Evolutionary conservation across 306 rosid genomes (phyloP).

Genomic region (Castanea crenata): DNA sequence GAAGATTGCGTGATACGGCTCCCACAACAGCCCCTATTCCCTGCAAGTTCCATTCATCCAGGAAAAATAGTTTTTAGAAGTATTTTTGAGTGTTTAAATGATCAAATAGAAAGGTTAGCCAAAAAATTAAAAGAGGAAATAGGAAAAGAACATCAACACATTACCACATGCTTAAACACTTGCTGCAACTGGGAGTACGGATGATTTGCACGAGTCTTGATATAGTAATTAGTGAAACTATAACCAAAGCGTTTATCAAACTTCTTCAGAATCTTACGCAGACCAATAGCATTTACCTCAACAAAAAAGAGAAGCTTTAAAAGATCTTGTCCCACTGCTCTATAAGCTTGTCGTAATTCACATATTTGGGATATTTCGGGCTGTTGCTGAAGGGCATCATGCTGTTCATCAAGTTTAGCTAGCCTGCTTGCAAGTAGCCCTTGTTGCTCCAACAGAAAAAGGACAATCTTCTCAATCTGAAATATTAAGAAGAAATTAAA

Average conservation of each 20-base stretch:
- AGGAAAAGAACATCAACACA: slow-evolving; percentile 23
- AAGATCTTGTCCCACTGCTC: slow-evolving; percentile 78
- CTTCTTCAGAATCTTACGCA: slow-evolving; percentile 97
- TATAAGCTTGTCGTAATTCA: slow-evolving; percentile 78
- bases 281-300: slow-evolving; percentile 91
- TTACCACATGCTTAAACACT: slow-evolving; percentile 99
- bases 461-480: slow-evolving; percentile 95
- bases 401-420: slow-evolving; percentile 68
- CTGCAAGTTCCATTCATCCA: slow-evolving; percentile 42
- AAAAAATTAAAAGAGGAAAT: neutral
- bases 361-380: slow-evolving; percentile 74
- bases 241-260: slow-evolving; percentile 95
- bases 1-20: slow-evolving; percentile 97
- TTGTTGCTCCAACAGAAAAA: slow-evolving; percentile 97
- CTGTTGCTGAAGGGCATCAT: slow-evolving; percentile 60
- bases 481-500: slow-evolving; percentile 15
- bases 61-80: neutral
- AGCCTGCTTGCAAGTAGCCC: slow-evolving; percentile 91
- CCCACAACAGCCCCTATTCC: slow-evolving; percentile 99
- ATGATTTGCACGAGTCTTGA: slow-evolving; percentile 96
- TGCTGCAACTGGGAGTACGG: slow-evolving; percentile 98
- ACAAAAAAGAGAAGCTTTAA: slow-evolving; percentile 83
- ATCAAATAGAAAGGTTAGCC: neutral
- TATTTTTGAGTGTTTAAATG: neutral
- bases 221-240: slow-evolving; percentile 87